Base-by-base conservation (phyloP, 179 eudicot species). In the Spergularia azorica region DNA sequence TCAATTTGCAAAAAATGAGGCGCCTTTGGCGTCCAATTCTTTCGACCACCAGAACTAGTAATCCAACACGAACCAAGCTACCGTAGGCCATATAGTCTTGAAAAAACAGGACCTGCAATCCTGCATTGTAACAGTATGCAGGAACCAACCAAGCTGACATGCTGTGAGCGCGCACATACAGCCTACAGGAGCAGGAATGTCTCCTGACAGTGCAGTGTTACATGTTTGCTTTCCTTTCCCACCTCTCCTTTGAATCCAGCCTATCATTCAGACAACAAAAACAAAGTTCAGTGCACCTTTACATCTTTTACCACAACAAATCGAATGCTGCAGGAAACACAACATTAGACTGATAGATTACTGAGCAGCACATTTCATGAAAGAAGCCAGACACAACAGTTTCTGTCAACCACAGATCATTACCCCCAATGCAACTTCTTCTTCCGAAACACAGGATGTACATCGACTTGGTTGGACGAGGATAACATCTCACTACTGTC, bases 371-470 rank as follows among this genome's bases (percentile, higher is more conserved):
- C 5, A 36, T 55, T 54, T 9, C 41, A 55, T 11, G 15, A 26
- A 58, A 70, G 41, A 15, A 77, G 52, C 48, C n/a, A 39, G 11
- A 15, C 51, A 9, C n/a, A 38, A 21, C 15, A 12, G 18, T 21
- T 56, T 7, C 52, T 14, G 43, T 38, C 18, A 38, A 16, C 9
- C 14, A 20, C 2, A 41, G 39, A 71, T 70, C 11, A 64, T 63
- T 82, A 85, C 87, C 87, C 87, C 87, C 87, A 84, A 21, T 82
- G 77, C 79, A 85, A 57, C 76, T 80, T 83, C 73, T 67, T 82
- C 79, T 79, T 85, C 78, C 66, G 80, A 39, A 79, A 66, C 13
- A 50, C 81, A 26, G 75, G 83, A 79, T 80, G 85, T 13, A 79
- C 61, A 76, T 82, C 77, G 20, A 41, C 75, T 18, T 54, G 74